Evolutionary conservation across 2,329 filamentous ascomycete species (phyloP), one percentile per base, ranked within the genome.

Genomic region (Colletotrichum sp.): DNA sequence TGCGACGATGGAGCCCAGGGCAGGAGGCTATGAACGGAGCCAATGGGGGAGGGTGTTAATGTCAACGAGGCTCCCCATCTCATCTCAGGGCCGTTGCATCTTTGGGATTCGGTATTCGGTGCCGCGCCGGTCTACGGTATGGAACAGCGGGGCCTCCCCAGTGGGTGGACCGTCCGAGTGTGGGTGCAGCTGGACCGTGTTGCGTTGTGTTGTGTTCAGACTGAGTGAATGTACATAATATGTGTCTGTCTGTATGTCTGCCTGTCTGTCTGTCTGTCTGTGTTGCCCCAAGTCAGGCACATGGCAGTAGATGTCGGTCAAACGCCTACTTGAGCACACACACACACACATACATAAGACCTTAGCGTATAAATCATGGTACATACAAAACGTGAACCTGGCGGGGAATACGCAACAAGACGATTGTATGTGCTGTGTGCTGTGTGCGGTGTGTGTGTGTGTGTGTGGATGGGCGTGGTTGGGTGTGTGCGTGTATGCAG

Each of bases 51-150:
- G 9, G 21, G 13, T 52, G 21, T 10, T 34, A 43, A 67, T 58
- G 56, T 56, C 65, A 56, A 69, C 21, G 32, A 16, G 61, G 16
- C 12, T 52, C 10, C 62, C n/a, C 38, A 30, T 52, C 32, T 24
- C 71, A 58, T 70, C 48, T 70, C 66, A 70, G 32, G n/a, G 48
- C 56, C 14, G 10, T 36, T 38, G 58, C 38, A 61, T 36, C 71
- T 71, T 38, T 71, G 72, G 72, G 62, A 66, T 71, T 71, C 61
- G 68, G 72, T 71, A 55, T 74, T 71, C 72, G 52, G 68, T 71
- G 72, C 61, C 72, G 72, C 61, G 61, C 28, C 62, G 52, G 68
- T 74, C 52, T 59, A 26, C 24, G 14, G 64, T 26, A 26, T 62
- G 26, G 38, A 52, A 13, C 28, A 24, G 62, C 14, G 32, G 38